Conservation (phyloP, 2,329 filamentous ascomycete genomes). For the Lachnellula arida region DNA sequence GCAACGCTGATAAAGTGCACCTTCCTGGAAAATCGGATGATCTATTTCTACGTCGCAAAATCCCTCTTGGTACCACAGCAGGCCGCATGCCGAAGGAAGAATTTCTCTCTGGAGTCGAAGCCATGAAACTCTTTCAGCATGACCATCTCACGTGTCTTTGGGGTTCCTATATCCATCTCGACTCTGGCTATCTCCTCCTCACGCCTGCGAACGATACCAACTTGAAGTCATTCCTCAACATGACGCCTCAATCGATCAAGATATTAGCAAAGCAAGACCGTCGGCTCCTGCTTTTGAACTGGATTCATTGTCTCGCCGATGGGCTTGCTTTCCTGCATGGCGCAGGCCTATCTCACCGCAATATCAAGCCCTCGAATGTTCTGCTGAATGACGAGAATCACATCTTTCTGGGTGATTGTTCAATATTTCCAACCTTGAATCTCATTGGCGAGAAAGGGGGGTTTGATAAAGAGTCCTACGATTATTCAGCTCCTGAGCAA, state of each 20-base stretch:
- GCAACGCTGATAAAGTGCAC: slow-evolving; percentile 53
- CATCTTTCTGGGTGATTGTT: slow-evolving; percentile 63
- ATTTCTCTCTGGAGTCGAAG: slow-evolving; percentile 57
- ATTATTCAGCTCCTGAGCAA: slow-evolving; percentile 66
- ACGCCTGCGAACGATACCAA: slow-evolving; percentile 62
- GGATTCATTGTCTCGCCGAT: slow-evolving; percentile 68
- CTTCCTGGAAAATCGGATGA: slow-evolving; percentile 57
- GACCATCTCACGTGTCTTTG: slow-evolving; percentile 67
- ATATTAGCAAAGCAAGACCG: slow-evolving; percentile 56
- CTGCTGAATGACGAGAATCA: slow-evolving; percentile 61
- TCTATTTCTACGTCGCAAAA: slow-evolving; percentile 53
- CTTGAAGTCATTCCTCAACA: slow-evolving; percentile 62
- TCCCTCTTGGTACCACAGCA: slow-evolving; percentile 44
- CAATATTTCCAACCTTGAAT: slow-evolving; percentile 40
- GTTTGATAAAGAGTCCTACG: slow-evolving; percentile 66
- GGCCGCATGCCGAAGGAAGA: slow-evolving; percentile 46
- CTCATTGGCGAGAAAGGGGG: slow-evolving; percentile 41
- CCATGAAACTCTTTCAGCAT: slow-evolving; percentile 55
- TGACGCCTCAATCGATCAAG: slow-evolving; percentile 58
- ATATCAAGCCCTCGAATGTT: slow-evolving; percentile 67
- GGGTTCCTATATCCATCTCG: slow-evolving; percentile 64
- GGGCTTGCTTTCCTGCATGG: slow-evolving; percentile 64
- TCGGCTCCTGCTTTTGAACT: slow-evolving; percentile 60
- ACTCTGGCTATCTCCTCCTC: slow-evolving; percentile 60
- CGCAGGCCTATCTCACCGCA: slow-evolving; percentile 58